phyloP scores from a whole-genome alignment of 768 basidiomycete species.

The Tricholoma terreum region DNA sequence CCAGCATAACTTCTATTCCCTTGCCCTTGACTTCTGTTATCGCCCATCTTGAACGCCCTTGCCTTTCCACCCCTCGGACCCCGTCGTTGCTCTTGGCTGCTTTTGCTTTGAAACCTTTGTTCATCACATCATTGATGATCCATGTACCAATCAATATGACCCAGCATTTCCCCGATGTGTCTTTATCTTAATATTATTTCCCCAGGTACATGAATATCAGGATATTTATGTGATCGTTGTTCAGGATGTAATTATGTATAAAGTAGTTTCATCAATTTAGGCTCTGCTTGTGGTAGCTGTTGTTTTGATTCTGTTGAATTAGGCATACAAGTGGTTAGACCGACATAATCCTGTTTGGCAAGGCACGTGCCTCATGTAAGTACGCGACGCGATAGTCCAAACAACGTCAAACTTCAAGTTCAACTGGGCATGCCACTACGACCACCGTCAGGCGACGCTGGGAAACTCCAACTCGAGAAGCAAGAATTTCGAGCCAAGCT shows the following conservation, averaged over 20 bases:
- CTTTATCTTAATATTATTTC: background rate
- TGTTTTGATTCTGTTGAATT: too few species aligned
- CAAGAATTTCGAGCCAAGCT: conserved; percentile 39
- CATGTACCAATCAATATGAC: background rate
- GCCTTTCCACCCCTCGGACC: background rate
- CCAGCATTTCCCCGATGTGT: background rate
- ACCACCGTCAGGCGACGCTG: conserved; percentile 13
- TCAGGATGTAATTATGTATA: too few species aligned
- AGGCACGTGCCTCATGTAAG: conserved; percentile 12
- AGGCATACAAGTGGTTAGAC: too few species aligned
- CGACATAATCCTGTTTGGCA: too few species aligned
- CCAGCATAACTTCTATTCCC: conserved; percentile 19
- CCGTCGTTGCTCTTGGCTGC: background rate
- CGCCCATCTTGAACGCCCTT: background rate
- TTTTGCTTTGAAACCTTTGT: background rate
- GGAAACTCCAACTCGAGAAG: conserved; percentile 30
- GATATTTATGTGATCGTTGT: background rate
- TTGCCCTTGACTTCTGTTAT: background rate
- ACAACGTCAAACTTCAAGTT: conserved; percentile 11
- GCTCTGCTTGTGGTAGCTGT: too few species aligned
- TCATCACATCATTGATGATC: background rate
- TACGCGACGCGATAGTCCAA: conserved; percentile 19
- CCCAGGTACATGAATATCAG: too few species aligned
- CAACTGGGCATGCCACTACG: conserved; percentile 16
- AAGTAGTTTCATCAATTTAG: too few species aligned